A percentile compares a stretch with the other conserved stretches of the same genome.
These are phyloP conservation scores for Umbelopsis sp. DNA, from an alignment of 192 early-diverging fungal species.

Conservation along the genomic window DNA sequence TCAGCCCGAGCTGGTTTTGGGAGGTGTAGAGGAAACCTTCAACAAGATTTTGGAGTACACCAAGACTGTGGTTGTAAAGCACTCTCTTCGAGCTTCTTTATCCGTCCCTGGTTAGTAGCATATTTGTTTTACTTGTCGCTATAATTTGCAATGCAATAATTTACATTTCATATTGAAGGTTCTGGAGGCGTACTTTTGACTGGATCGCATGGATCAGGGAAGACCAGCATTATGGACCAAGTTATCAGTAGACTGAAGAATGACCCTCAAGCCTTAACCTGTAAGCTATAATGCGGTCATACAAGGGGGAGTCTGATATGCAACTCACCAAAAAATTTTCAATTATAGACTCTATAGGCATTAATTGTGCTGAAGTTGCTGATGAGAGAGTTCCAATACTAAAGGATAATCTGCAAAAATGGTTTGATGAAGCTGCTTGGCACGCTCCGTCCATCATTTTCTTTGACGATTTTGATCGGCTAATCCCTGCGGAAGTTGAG, in stretches of 20 bases:
- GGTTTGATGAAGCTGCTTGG: constrained; percentile 69
- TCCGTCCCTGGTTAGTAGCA: constrained; percentile 25
- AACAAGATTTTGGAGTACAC: constrained; percentile 45
- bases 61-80: constrained; percentile 43
- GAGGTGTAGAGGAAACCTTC: constrained; percentile 45
- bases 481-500: constrained; percentile 76
- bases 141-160: background rate
- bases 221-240: constrained; percentile 63
- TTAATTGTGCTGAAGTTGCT: constrained; percentile 61
- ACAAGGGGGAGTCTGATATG: no score
- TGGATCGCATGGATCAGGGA: constrained; percentile 78
- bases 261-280: constrained; percentile 46
- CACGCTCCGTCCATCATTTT: constrained; percentile 72
- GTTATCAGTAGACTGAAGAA: constrained; percentile 45
- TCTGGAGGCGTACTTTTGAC: constrained; percentile 67
- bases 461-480: constrained; percentile 75
- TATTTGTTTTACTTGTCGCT: background rate
- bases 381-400: constrained; percentile 62
- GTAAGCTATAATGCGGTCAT: constrained; percentile 34
- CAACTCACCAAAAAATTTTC: background rate
- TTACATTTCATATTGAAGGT: constrained; percentile 6
- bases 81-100: constrained; percentile 42
- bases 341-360: constrained; percentile 47
- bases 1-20: constrained; percentile 32
- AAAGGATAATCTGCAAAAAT: constrained; percentile 58